Evolutionary conservation across 331 rosid species (phyloP).

Genomic region (Quercus tomentella): DNA sequence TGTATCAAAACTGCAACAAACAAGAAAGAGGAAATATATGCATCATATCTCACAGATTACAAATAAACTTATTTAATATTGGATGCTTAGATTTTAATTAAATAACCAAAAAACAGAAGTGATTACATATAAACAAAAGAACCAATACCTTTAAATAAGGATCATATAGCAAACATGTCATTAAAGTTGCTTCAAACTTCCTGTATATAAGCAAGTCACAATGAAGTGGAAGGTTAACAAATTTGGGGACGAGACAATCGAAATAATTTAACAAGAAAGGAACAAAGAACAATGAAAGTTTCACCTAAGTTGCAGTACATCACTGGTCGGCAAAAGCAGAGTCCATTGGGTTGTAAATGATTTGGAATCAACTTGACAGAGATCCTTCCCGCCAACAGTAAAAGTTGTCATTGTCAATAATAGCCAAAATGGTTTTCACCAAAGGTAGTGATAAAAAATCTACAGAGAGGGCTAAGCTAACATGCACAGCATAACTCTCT

Average conservation of each 20-base stretch:
- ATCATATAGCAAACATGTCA: constrained; percentile 87
- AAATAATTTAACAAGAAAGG: background rate
- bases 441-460: background rate
- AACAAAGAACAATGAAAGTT: constrained; percentile 12
- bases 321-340: constrained; percentile 79
- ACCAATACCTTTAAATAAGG: constrained; percentile 74
- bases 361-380: constrained; percentile 86
- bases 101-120: background rate
- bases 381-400: constrained; percentile 59
- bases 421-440: background rate
- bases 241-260: constrained; percentile 2
- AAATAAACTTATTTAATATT: constrained; percentile 1
- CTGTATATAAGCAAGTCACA: constrained; percentile 37
- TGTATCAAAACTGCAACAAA: background rate
- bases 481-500: background rate
- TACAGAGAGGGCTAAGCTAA: background rate
- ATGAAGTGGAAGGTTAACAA: constrained; percentile 4
- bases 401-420: constrained; percentile 7
- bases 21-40: background rate
- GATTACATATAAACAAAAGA: constrained; percentile 13
- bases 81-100: background rate
- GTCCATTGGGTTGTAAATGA: constrained; percentile 84
- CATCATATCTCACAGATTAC: background rate
- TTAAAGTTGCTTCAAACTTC: constrained; percentile 80
- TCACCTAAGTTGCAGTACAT: constrained; percentile 80